Conservation (phyloP, 75 land plant genomes). For the Sequoia sempervirens region DNA sequence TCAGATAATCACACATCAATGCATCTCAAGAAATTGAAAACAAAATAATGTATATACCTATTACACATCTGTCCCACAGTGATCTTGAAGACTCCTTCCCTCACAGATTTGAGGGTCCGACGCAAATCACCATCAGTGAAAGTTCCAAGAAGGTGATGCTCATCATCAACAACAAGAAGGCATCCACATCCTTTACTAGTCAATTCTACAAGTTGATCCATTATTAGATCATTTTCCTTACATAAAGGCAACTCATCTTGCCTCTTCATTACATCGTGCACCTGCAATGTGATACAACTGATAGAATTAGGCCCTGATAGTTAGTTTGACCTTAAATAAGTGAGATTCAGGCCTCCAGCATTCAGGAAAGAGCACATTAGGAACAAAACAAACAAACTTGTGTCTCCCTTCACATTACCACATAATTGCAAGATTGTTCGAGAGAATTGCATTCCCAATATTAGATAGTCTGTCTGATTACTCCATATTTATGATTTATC, state of each 20-base stretch:
- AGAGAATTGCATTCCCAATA: background rate
- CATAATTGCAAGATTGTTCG: background rate
- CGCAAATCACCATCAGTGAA: conserved; percentile 98
- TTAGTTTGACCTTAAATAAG: background rate
- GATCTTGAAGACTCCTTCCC: conserved; percentile 84
- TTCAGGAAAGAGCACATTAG: background rate
- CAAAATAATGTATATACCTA: conserved; percentile 42
- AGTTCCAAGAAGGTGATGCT: conserved; percentile 72
- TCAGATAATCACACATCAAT: background rate
- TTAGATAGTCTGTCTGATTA: background rate
- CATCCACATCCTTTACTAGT: conserved; percentile 98
- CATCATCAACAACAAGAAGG: conserved; percentile 78
- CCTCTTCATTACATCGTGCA: conserved; percentile 94
- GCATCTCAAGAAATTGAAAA: background rate
- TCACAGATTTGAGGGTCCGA: conserved; percentile 81
- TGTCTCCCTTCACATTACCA: background rate
- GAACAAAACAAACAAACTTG: background rate
- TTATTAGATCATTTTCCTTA: conserved; percentile 77
- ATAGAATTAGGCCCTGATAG: background rate
- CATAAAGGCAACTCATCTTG: conserved; percentile 81
- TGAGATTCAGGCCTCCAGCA: background rate
- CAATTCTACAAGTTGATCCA: conserved; percentile 93
- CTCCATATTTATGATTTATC: background rate
- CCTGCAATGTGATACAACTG: conserved; percentile 39
- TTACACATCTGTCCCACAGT: conserved; percentile 93